Percentiles rank a stretch among this genome's conserved stretches.
Conservation (phyloP, 1,284 basidiomycete genomes). For the Polyporus tsugae region DNA sequence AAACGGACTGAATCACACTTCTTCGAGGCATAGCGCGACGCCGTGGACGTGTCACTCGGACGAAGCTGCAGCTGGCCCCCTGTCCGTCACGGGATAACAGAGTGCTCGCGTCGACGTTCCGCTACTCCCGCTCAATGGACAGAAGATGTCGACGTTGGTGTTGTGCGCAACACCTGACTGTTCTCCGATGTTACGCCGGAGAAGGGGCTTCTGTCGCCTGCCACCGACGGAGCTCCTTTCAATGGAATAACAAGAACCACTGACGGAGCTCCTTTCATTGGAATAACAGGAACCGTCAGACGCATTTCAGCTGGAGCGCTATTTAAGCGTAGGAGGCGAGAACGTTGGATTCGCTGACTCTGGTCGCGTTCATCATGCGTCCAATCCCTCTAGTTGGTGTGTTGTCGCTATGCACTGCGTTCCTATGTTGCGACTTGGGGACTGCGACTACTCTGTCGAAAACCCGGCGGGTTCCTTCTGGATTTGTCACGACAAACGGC, state of each 20-base stretch:
- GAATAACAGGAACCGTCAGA: background rate
- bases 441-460: slow-evolving; percentile 1
- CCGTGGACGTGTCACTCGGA: background rate
- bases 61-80: background rate
- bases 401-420: slow-evolving; percentile 13
- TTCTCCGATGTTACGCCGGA: slow-evolving; percentile 32
- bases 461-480: slow-evolving; percentile 35
- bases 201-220: background rate
- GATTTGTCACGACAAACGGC: slow-evolving; percentile 55
- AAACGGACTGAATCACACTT: background rate
- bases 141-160: background rate
- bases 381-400: slow-evolving; percentile 14
- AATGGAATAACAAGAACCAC: background rate
- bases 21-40: background rate
- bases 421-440: background rate
- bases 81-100: background rate
- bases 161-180: slow-evolving; percentile 34
- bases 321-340: background rate
- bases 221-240: slow-evolving; percentile 2
- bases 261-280: background rate
- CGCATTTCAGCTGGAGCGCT: background rate
- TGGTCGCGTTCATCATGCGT: slow-evolving; percentile 23
- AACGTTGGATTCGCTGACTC: background rate
- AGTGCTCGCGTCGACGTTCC: background rate
- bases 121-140: background rate